Evolutionary conservation across 805 yeast genomes (phyloP).

Genomic region (Jamesozyma gamospora): DNA sequence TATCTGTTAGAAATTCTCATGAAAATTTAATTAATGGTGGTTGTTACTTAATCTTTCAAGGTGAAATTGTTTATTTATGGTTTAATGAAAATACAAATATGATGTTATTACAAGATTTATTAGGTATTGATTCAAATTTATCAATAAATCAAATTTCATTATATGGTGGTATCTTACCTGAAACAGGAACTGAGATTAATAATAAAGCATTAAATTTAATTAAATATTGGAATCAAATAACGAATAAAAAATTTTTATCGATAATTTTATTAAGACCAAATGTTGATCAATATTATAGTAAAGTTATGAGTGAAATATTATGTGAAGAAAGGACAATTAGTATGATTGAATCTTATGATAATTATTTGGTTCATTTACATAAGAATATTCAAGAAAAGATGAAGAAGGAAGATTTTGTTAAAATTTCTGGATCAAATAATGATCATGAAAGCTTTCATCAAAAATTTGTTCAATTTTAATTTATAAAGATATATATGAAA

Average conservation of each 20-base stretch:
- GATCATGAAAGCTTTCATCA: constrained; percentile 25
- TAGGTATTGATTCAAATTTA: constrained; percentile 42
- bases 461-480: constrained; percentile 26
- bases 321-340: constrained; percentile 63
- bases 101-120: constrained; percentile 58
- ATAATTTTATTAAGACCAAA: constrained; percentile 25
- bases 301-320: constrained; percentile 42
- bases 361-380: constrained; percentile 61
- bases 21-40: constrained; percentile 49
- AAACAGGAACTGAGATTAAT: constrained; percentile 57
- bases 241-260: constrained; percentile 17
- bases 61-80: constrained; percentile 50
- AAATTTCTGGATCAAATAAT: constrained; percentile 10
- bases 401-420: constrained; percentile 35
- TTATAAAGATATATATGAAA: too few species aligned
- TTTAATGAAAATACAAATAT: constrained; percentile 61
- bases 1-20: constrained; percentile 33
- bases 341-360: constrained; percentile 48
- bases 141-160: constrained; percentile 19
- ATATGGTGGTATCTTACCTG: constrained; percentile 49
- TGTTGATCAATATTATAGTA: constrained; percentile 23
- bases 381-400: constrained; percentile 45
- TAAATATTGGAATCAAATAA: constrained; percentile 32
- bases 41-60: constrained; percentile 68
- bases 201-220: constrained; percentile 56